A percentile compares a stretch with the other conserved stretches of the same genome.
These are phyloP conservation scores for Myriangium duriaei DNA, from an alignment of 2,329 filamentous ascomycete genomes.

Conservation along the genomic window DNA sequence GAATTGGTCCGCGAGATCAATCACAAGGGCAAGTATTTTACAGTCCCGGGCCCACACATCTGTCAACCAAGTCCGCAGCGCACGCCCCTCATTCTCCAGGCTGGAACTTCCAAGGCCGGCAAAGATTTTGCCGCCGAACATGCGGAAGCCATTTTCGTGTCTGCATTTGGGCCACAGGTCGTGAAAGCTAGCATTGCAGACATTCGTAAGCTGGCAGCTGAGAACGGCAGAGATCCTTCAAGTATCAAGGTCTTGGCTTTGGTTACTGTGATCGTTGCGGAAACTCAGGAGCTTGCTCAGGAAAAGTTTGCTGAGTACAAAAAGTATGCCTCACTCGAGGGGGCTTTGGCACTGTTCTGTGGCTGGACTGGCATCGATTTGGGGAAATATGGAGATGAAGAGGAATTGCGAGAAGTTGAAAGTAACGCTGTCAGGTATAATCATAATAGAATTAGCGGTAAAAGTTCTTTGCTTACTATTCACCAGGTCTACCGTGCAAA, in stretches of 20 bases:
- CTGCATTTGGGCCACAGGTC: conserved; percentile 49
- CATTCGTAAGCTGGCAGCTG: conserved; percentile 44
- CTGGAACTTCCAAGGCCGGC: conserved; percentile 53
- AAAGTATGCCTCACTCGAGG: conserved; percentile 50
- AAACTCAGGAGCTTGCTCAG: conserved; percentile 52
- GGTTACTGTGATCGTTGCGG: conserved; percentile 53
- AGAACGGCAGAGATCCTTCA: conserved; percentile 42
- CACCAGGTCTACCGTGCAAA: conserved; percentile 2
- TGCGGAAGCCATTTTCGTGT: conserved; percentile 60
- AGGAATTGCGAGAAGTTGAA: conserved; percentile 37
- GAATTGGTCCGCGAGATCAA: conserved; percentile 51
- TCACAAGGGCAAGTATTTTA: conserved; percentile 52
- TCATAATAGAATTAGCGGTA: neutral
- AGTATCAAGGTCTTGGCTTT: conserved; percentile 59
- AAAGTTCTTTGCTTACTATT: neutral
- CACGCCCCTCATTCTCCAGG: conserved; percentile 57
- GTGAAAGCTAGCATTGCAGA: conserved; percentile 51
- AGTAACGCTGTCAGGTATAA: conserved; percentile 5
- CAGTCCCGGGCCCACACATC: conserved; percentile 52
- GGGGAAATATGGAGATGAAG: conserved; percentile 46
- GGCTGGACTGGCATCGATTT: conserved; percentile 63
- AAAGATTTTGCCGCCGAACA: conserved; percentile 57
- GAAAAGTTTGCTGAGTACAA: conserved; percentile 51
- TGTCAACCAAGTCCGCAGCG: conserved; percentile 55
- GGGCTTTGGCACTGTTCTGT: conserved; percentile 57